These are phyloP conservation scores for Helianthus tuberosus DNA, from an alignment of 129 eudicot species.

Conservation along the genomic window DNA sequence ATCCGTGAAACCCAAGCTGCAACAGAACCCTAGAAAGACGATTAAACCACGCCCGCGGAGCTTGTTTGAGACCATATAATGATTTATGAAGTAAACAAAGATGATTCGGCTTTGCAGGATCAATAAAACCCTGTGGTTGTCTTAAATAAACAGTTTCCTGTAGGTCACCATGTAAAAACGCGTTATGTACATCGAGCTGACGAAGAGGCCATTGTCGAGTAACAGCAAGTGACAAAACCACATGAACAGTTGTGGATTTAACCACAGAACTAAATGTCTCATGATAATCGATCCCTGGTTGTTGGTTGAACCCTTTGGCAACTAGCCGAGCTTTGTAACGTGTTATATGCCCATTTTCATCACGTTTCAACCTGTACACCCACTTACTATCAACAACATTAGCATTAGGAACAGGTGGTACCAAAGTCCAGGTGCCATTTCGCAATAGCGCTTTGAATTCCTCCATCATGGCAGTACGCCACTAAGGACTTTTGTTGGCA, in stretches of 20 bases:
- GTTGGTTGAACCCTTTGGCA: neutral
- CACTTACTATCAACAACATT: slow-evolving; percentile 2
- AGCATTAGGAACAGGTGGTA: neutral
- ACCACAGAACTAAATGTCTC: neutral
- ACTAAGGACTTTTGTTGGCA: neutral
- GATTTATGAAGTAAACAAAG: neutral
- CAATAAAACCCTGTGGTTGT: neutral
- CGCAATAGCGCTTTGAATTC: neutral
- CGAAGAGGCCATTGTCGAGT: too few relatives aligned
- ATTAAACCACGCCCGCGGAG: neutral
- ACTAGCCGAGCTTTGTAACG: neutral
- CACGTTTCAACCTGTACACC: neutral
- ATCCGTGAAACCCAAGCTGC: neutral
- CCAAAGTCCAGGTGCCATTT: neutral
- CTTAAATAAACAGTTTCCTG: neutral
- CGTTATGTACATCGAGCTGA: too few relatives aligned
- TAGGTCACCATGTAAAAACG: too few relatives aligned
- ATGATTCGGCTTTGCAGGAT: neutral
- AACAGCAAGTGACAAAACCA: too few relatives aligned
- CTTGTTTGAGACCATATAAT: neutral
- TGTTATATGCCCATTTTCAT: neutral
- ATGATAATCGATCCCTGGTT: neutral
- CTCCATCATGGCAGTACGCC: neutral
- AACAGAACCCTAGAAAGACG: neutral
- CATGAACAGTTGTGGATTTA: neutral